Percentiles rank a stretch among this genome's conserved stretches.
phyloP scores from a whole-genome alignment of 768 basidiomycete species.

The Termitomyces sp. region DNA sequence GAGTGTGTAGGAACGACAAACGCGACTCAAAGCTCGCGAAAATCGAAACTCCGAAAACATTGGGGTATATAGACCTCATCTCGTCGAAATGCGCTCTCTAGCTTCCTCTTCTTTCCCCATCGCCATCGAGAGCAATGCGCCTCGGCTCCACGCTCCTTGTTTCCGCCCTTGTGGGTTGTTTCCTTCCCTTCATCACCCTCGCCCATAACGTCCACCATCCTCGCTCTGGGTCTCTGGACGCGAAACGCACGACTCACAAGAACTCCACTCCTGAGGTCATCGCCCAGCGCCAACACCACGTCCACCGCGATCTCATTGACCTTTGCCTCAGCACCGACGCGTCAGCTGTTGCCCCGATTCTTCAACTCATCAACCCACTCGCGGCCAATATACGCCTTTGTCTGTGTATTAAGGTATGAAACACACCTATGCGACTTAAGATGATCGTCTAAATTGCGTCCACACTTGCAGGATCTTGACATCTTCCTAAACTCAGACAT shows the following conservation, averaged over 20 bases:
- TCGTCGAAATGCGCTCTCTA: not conserved
- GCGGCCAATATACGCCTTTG: conserved; percentile 13
- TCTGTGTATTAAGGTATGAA: conserved; percentile 15
- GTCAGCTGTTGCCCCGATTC: conserved; percentile 7
- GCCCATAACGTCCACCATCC: conserved; percentile 8
- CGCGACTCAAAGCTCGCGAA: conserved; percentile 8
- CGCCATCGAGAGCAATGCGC: conserved; percentile 15
- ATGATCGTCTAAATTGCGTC: not conserved
- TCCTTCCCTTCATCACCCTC: conserved; percentile 9
- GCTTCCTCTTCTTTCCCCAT: conserved; percentile 4
- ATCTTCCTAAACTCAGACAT: conserved; percentile 16
- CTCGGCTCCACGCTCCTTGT: conserved; percentile 16
- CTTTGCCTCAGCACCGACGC: conserved; percentile 16
- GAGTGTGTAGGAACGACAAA: not conserved
- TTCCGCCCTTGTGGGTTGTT: conserved; percentile 11
- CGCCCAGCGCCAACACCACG: conserved; percentile 14
- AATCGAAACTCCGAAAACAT: conserved; percentile 16
- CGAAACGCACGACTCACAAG: conserved; percentile 6
- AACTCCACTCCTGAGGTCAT: conserved; percentile 6
- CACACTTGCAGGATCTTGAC: conserved; percentile 10
- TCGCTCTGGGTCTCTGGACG: conserved; percentile 6
- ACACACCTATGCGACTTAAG: not conserved
- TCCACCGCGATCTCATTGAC: conserved; percentile 16
- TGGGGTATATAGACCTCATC: conserved; percentile 14
- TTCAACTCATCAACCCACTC: conserved; percentile 14